These are phyloP conservation scores for Candida tallmaniae DNA, from an alignment of 805 yeast genomes.

Conservation along the genomic window DNA sequence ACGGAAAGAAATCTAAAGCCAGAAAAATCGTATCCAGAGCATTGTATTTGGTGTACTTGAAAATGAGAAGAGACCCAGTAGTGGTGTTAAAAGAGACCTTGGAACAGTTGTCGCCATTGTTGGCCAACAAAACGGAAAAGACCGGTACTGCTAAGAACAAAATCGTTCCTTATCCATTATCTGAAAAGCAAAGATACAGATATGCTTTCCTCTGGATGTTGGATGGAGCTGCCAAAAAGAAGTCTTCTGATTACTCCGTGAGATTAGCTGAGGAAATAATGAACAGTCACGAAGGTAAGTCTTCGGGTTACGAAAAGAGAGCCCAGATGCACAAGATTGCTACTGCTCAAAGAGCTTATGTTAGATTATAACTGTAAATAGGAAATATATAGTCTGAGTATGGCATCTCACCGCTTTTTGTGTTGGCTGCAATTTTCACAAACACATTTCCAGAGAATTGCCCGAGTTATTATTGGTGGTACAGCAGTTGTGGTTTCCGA, in stretches of 20 bases:
- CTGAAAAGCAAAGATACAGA: constrained; percentile 76
- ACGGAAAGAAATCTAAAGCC: constrained; percentile 83
- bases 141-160: constrained; percentile 84
- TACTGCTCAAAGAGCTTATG: constrained; percentile 80
- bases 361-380: constrained; percentile 29
- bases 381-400: constrained; percentile 10
- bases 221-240: constrained; percentile 77
- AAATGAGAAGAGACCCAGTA: constrained; percentile 76
- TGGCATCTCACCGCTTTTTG: constrained; percentile 1
- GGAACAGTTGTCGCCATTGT: constrained; percentile 81
- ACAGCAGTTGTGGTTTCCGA: neutral
- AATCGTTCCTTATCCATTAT: constrained; percentile 78
- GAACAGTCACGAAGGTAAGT: constrained; percentile 70
- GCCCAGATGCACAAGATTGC: constrained; percentile 81
- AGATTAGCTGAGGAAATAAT: constrained; percentile 88
- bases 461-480: no score
- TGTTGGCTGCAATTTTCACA: constrained; percentile 6
- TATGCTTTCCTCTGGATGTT: constrained; percentile 88
- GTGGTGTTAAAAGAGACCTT: constrained; percentile 66
- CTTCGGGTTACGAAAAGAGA: constrained; percentile 81
- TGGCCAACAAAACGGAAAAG: constrained; percentile 68
- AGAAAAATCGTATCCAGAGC: constrained; percentile 71
- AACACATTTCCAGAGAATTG: no score
- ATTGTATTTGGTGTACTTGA: constrained; percentile 69
- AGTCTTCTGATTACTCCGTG: constrained; percentile 76